Evolutionary conservation across 2,329 filamentous ascomycete species (phyloP), one percentile per base, ranked within the genome.

Genomic region (Claviceps citrina): DNA sequence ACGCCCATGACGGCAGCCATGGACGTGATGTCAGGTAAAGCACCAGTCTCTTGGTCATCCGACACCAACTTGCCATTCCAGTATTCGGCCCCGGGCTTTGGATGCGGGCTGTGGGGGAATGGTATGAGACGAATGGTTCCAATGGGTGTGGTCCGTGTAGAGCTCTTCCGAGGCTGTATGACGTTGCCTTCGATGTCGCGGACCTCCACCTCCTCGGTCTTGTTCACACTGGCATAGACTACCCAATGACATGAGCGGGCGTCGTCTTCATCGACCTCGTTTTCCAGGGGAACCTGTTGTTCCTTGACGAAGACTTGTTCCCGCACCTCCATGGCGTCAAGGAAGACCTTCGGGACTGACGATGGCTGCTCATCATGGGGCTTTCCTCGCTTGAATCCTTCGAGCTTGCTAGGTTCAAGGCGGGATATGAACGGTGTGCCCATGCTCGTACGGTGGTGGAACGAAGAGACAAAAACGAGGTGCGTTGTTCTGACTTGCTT

Each of bases 211-310:
- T 60, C 58, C 33, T 61, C 59, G 3, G 56, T 60, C 36, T 60
- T 64, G 40, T 70, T 70, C 41, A 81, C 68, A 13, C 70, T 76
- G 36, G 76, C 75, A 59, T 93, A 94, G n/a, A 79, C 67, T 24
- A 94, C 79, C 82, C 84, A 94, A 59, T 95, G 86, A 62, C 79
- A 89, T 49, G 76, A 79, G 27, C 83, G 73, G 1, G 70, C 49
- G 57, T 96, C 89, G 55, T 95, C 85, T 1, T 68, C 63, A 63
- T 95, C 89, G 47, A 84, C 70, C 58, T 96, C 87, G 47, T 76
- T 73, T 28, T 81, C 75, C 1, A 76, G 58, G 0, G 71, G 66
- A 12, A 76, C 63, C 0, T 58, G 50, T 51, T 81, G 76, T 51
- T 80, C 77, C 7, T 61, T 28, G 19, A 80, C 70, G 49, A 78